Evolutionary conservation across 1,139 yeast species (phyloP).

Genomic region (Arxiozyma slooffiae): DNA sequence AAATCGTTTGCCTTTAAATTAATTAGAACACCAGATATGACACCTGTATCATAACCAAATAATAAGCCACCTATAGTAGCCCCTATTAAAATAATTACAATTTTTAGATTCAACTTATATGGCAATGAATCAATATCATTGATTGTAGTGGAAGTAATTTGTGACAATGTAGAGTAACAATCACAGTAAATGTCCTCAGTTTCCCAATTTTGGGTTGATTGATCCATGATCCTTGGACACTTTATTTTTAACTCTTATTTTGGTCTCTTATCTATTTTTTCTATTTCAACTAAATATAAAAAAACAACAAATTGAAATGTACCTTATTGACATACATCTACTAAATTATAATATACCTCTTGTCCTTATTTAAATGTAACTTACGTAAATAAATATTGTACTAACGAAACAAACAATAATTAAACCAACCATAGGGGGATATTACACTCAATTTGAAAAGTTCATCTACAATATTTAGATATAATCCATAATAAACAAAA

Average conservation of each 20-base stretch:
- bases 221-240: neutral
- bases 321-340: too few species aligned
- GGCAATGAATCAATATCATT: constrained; percentile 25
- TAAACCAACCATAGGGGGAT: neutral
- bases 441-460: neutral
- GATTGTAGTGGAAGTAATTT: constrained; percentile 20
- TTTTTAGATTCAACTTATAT: constrained; percentile 16
- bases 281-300: neutral
- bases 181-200: constrained; percentile 25
- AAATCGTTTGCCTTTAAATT: constrained; percentile 31
- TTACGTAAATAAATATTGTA: too few species aligned
- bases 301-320: neutral
- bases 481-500: too few species aligned
- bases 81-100: constrained; percentile 20
- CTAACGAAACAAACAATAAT: neutral
- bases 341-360: neutral
- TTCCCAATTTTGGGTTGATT: constrained; percentile 4
- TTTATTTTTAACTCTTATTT: neutral
- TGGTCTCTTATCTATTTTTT: neutral
- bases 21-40: constrained; percentile 36
- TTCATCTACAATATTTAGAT: too few species aligned
- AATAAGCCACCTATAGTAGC: constrained; percentile 35
- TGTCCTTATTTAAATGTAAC: neutral
- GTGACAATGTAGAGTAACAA: constrained; percentile 24
- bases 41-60: constrained; percentile 39